phyloP scores from a whole-genome alignment of 192 early-diverging fungal species.

The Coemansia erecta region DNA sequence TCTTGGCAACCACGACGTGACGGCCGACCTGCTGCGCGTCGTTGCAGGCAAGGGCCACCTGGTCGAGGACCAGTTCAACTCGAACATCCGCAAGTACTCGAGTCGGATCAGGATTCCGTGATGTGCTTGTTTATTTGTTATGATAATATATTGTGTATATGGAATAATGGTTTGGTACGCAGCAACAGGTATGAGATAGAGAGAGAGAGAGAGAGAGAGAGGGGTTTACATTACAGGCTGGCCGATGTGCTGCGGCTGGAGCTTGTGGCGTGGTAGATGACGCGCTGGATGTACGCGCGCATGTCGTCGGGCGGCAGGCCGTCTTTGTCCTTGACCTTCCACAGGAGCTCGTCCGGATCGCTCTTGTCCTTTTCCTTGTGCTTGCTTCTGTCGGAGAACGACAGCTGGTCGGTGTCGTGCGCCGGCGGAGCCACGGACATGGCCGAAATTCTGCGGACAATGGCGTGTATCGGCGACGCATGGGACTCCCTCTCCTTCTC shows the following conservation, averaged over 20 bases:
- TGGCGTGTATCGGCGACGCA: slow-evolving; percentile 13
- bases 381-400: slow-evolving; percentile 19
- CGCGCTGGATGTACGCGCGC: slow-evolving; percentile 33
- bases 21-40: slow-evolving; percentile 57
- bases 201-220: background rate
- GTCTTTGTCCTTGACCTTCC: slow-evolving; percentile 52
- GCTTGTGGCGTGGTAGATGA: slow-evolving; percentile 27
- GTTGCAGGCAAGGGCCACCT: slow-evolving; percentile 51
- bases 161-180: too few relatives aligned
- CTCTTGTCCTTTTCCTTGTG: slow-evolving; percentile 7
- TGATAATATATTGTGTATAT: too few relatives aligned
- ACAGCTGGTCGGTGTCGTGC: slow-evolving; percentile 13
- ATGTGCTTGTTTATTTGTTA: too few relatives aligned
- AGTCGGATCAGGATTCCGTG: slow-evolving; percentile 30
- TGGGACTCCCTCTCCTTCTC: slow-evolving; percentile 9
- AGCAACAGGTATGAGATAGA: background rate
- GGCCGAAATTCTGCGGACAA: slow-evolving; percentile 22
- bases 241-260: slow-evolving; percentile 13
- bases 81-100: slow-evolving; percentile 49
- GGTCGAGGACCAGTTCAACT: slow-evolving; percentile 41
- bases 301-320: slow-evolving; percentile 31
- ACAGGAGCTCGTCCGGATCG: slow-evolving; percentile 18
- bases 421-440: slow-evolving; percentile 12
- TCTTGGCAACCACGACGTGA: slow-evolving; percentile 74
- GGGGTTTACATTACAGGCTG: slow-evolving; percentile 22